Conservation (phyloP, 2,329 filamentous ascomycete species). For the Sclerotinia sclerotiorum region DNA sequence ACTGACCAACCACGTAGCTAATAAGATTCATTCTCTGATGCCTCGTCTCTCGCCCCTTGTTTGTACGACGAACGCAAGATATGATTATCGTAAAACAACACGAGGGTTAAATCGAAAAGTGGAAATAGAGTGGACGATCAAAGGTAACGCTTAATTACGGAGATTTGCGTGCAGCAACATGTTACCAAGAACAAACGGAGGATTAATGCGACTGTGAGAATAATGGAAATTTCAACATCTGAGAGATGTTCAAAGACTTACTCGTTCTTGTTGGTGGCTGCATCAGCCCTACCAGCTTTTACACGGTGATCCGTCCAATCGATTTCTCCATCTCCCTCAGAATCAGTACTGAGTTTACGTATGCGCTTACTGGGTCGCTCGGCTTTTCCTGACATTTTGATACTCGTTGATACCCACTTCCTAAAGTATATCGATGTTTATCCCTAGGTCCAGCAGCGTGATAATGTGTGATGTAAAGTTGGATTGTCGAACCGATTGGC, state of each 20-base stretch:
- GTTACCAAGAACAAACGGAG: conserved; percentile 13
- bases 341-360: conserved; percentile 38
- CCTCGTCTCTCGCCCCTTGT: conserved; percentile 2
- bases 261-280: conserved; percentile 30
- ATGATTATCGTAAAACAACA: conserved; percentile 16
- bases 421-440: conserved; percentile 8
- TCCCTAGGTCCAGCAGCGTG: background rate
- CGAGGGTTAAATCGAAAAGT: conserved; percentile 19
- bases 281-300: conserved; percentile 30
- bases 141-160: conserved; percentile 21
- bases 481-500: conserved; percentile 12
- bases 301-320: conserved; percentile 31
- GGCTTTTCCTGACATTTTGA: conserved; percentile 32
- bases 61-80: conserved; percentile 11
- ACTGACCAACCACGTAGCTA: conserved; percentile 17
- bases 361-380: conserved; percentile 36
- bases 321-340: conserved; percentile 32
- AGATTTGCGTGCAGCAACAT: conserved; percentile 12
- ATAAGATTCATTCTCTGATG: conserved; percentile 2
- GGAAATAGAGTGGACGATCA: conserved; percentile 7
- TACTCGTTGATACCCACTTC: conserved; percentile 13
- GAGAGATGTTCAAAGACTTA: conserved; percentile 26
- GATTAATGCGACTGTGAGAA: conserved; percentile 5
- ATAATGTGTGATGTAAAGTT: conserved; percentile 16
- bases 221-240: conserved; percentile 15